Conservation (phyloP, 352 stramenopile species). For the Phytophthora agathidicida region DNA sequence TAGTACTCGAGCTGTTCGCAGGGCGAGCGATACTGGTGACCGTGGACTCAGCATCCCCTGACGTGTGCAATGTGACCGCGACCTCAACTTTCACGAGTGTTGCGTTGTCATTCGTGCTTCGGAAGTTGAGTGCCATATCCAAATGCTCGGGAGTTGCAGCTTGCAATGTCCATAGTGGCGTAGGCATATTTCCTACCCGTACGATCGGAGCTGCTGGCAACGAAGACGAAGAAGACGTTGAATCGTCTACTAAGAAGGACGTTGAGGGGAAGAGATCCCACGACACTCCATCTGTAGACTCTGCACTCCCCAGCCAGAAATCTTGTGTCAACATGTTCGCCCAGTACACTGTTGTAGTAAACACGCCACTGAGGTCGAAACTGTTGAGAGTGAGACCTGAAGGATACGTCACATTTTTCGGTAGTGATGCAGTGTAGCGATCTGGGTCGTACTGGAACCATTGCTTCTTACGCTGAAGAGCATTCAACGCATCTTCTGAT, state of each 20-base stretch:
- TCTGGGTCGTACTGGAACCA: constrained; percentile 45
- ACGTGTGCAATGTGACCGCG: constrained; percentile 43
- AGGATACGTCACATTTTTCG: constrained; percentile 31
- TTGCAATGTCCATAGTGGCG: constrained; percentile 52
- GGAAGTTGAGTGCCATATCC: constrained; percentile 55
- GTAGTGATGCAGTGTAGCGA: constrained; percentile 23
- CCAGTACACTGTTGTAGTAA: constrained; percentile 57
- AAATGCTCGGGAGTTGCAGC: constrained; percentile 24
- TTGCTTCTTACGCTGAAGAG: constrained; percentile 45
- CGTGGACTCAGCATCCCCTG: constrained; percentile 47
- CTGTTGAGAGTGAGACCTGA: constrained; percentile 18
- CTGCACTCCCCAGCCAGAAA: constrained; percentile 64
- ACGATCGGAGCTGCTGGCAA: constrained; percentile 35
- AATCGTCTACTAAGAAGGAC: constrained; percentile 32
- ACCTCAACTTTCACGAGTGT: constrained; percentile 62
- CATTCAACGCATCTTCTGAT: constrained; percentile 37
- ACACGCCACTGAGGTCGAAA: constrained; percentile 20
- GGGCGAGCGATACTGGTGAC: constrained; percentile 63
- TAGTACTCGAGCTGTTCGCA: constrained; percentile 10
- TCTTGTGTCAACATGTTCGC: constrained; percentile 40
- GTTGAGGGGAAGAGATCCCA: constrained; percentile 51
- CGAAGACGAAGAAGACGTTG: constrained; percentile 9
- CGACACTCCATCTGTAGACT: constrained; percentile 43
- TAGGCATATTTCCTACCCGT: constrained; percentile 27
- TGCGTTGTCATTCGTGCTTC: constrained; percentile 46